Base-by-base conservation (phyloP, 345 rosid genomes). In the Eucalyptus pauciflora region DNA sequence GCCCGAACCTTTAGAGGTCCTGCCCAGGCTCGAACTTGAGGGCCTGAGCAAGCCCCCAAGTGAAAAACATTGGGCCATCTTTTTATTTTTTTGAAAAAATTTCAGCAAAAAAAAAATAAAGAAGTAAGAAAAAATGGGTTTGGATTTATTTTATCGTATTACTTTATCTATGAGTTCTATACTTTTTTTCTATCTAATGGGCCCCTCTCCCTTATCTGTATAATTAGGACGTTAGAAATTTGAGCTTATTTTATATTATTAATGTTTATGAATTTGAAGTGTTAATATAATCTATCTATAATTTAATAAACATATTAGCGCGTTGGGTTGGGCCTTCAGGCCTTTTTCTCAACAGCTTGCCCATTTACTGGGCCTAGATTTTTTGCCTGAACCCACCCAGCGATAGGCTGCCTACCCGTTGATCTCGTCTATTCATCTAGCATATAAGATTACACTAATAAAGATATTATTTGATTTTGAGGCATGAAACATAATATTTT, bases 311-410 rank as follows among this genome's bases (percentile, higher is more conserved):
- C 13, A 62, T 62, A 62, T 27, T 11, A 29, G 31, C 2, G 31
- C 33, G 1, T 29, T 27, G 31, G 16, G 17, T 29, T 27, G 31
- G 31, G 69, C 69, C 69, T 62, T 62, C 12, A 62, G 69, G 69
- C 31, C 33, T 8, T 62, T 16, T 27, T 29, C 33, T 6, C 0
- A 10, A 7, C 0, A 13, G 31, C 17, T 3, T 27, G 69, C 69
- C 33, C 69, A 62, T 29, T 13, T 12, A 13, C 8, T 7, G 17
- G 15, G 31, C 31, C 69, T 27, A 62, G 2, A 29, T 27, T 62
- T 62, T 62, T 62, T 56, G 27, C 62, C 62, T 10, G 29, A 56
- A 56, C 62, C 29, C 62, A 24, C 13, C 29, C 3, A 22, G 3
- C 10, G 62, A 24, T 10, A 24, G 29, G 62, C 29, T 10, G 62